phyloP scores from a whole-genome alignment of 106 monocot species.

The Dendrobium nobile region DNA sequence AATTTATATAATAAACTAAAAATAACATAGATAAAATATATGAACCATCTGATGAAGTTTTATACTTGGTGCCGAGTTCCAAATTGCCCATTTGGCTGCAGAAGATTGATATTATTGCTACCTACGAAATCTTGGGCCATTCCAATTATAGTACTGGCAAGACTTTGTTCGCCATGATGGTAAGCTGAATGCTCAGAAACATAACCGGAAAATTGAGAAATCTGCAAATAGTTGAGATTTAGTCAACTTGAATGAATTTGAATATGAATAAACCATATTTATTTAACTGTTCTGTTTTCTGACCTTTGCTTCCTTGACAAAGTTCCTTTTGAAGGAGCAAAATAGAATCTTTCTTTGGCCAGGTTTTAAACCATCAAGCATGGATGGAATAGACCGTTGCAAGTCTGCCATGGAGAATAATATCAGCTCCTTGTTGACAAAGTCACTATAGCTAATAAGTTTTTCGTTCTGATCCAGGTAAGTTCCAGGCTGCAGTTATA shows the following conservation, averaged over 20 bases:
- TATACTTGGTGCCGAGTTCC: constrained; percentile 83
- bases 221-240: constrained; percentile 8
- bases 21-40: neutral
- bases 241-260: neutral
- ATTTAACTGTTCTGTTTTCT: neutral
- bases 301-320: constrained; percentile 85
- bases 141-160: constrained; percentile 74
- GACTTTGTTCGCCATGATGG: constrained; percentile 93
- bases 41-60: neutral
- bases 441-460: constrained; percentile 88
- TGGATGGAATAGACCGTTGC: constrained; percentile 87
- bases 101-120: constrained; percentile 84
- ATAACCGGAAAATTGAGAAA: constrained; percentile 90
- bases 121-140: constrained; percentile 95
- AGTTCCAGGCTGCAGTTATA: constrained; percentile 61
- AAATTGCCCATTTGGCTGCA: constrained; percentile 81
- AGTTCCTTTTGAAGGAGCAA: constrained; percentile 83
- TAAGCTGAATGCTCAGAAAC: constrained; percentile 97
- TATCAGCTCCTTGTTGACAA: constrained; percentile 94
- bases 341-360: constrained; percentile 92
- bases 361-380: constrained; percentile 97
- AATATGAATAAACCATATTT: neutral
- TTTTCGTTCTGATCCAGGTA: constrained; percentile 68
- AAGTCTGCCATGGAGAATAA: constrained; percentile 86
- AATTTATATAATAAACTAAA: neutral